phyloP scores from a whole-genome alignment of 257 asterid genomes.

The Misopates orontium region DNA sequence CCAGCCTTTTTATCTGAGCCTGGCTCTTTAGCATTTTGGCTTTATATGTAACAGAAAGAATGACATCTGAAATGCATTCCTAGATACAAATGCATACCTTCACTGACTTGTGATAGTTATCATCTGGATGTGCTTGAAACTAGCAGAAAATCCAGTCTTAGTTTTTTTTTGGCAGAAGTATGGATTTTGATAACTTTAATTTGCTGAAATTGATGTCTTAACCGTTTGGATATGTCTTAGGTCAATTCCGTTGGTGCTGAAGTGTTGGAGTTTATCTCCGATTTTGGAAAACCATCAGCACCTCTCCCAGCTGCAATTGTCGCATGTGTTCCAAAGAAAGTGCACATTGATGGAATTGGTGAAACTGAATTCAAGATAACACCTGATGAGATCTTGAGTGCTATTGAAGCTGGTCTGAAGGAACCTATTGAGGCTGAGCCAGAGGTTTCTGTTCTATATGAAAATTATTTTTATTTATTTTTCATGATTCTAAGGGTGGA shows the following conservation, averaged over 20 bases:
- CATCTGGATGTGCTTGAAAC: conserved; percentile 1
- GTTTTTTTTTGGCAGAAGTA: neutral
- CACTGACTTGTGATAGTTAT: neutral
- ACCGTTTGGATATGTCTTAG: conserved; percentile 40
- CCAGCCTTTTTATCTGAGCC: conserved; percentile 18
- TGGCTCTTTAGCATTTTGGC: conserved; percentile 6
- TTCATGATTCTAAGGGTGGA: conserved; percentile 17
- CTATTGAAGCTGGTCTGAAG: conserved; percentile 83
- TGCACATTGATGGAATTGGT: conserved; percentile 79
- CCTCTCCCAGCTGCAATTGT: conserved; percentile 97
- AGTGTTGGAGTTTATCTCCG: conserved; percentile 92
- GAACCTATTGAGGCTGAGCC: conserved; percentile 95
- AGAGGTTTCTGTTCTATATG: conserved; percentile 56
- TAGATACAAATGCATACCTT: neutral
- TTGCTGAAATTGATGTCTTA: conserved; percentile 19
- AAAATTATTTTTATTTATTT: conserved; percentile 14
- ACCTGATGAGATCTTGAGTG: conserved; percentile 76
- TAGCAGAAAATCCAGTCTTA: neutral
- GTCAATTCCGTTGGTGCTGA: conserved; percentile 91
- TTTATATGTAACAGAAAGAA: neutral
- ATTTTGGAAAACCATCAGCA: conserved; percentile 89
- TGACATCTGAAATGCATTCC: neutral
- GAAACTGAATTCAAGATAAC: conserved; percentile 84
- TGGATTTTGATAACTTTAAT: conserved; percentile 20
- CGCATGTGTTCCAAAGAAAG: conserved; percentile 89